Evolutionary conservation across 1,284 basidiomycete species (phyloP), one percentile per base, ranked within the genome.

Genomic region (Marasmius fiardii): DNA sequence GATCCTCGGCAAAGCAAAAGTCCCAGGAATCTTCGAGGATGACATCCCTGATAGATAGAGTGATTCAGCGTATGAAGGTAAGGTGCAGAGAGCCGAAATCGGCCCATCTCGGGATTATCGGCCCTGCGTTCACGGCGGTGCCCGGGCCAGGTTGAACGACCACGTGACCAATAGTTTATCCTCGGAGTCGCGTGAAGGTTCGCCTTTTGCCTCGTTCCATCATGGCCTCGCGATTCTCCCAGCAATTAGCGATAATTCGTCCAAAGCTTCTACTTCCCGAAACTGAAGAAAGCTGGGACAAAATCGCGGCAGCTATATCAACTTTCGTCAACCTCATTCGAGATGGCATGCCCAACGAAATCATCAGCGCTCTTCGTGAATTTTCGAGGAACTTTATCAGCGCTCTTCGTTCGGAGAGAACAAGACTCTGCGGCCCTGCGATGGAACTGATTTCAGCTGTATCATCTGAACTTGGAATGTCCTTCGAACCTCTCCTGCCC

Each of bases 201-300:
- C 44, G 24, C 31, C 28, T 31, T n/a, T 20, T 49, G 12, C 47
- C 26, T 31, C 47, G n/a, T 16, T 12, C 47, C 20, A 33, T 20
- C 24, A 49, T 49, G 47, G 31, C 47, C 47, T 49, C 47, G 1
- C 26, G 14, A 14, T 49, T 49, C 31, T 31, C 31, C 28, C 24
- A 49, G 26, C 26, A 49, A n/a, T 16, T 49, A n/a, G 24, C 47
- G n/a, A 8, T 37, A 4, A 53, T 56, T 82, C 75, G 74, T 51
- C 62, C 69, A 37, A 71, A 76, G 39, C 65, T 92, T 14, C 67
- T 71, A 45, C 71, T 83, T n/a, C 66, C 76, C 31, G 92, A 94
- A 71, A 85, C 87, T 1, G 92, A 94, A 67, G 90, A 94, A 39
- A 85, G 83, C 2, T 94, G 92, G 92, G 89, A 93, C 54, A 75